A percentile compares a stretch with the other conserved stretches of the same genome.
Evolutionary conservation across 2,329 filamentous ascomycete species (phyloP).

Genomic region (Blumeria hordei): DNA sequence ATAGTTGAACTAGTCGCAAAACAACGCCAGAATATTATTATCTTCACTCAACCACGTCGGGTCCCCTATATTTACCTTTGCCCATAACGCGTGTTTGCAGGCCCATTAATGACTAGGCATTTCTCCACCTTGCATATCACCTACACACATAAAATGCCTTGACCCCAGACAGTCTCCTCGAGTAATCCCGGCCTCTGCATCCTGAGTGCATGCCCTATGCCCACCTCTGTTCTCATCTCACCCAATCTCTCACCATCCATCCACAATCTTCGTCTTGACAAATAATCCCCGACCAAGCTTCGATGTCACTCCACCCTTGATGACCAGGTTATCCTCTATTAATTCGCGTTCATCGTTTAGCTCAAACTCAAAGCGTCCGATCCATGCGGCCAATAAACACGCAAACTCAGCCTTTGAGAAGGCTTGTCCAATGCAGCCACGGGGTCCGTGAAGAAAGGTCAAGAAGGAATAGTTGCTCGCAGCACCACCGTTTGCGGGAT

Average conservation of each 20-base stretch:
- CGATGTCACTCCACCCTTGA: constrained; percentile 47
- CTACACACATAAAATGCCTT: no score
- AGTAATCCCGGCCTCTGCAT: no score
- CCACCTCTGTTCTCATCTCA: no score
- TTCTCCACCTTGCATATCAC: no score
- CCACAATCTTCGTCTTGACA: constrained; percentile 39
- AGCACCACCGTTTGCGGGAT: constrained; percentile 40
- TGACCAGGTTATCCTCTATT: constrained; percentile 39
- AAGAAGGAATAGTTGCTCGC: constrained; percentile 52
- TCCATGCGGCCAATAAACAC: constrained; percentile 51
- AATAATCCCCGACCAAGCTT: constrained; percentile 49
- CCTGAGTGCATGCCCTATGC: no score
- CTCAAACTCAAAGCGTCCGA: constrained; percentile 48
- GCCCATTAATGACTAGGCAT: no score
- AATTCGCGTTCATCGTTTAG: constrained; percentile 32
- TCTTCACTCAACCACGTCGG: no score
- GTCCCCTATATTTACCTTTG: no score
- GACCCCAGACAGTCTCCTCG: no score
- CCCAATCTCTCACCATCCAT: constrained; percentile 29
- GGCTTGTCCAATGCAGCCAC: constrained; percentile 60
- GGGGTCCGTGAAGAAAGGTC: constrained; percentile 68
- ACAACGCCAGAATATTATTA: no score
- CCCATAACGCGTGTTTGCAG: no score
- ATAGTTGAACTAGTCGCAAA: no score
- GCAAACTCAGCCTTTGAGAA: constrained; percentile 75